Evolutionary conservation across 2,329 filamentous ascomycete genomes (phyloP), one percentile per base, ranked within the genome.

Genomic region (Alternaria arbusti): DNA sequence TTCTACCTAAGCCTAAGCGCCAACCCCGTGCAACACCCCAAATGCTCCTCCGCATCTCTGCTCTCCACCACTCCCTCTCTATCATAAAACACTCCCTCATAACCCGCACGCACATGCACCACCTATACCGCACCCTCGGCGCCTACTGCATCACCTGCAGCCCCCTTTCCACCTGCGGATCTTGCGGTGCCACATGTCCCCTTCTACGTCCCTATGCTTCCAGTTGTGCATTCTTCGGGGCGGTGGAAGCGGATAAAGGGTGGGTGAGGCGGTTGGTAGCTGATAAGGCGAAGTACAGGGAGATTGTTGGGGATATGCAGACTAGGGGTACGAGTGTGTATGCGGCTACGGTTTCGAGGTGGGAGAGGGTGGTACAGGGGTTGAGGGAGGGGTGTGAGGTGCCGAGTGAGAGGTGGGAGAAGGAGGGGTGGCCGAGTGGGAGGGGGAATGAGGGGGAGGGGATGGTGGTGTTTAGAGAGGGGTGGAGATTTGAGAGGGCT

Each of bases 401-500:
- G 22, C 26, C 26, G 26, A 51, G 28, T 3, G 63, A 63, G 20
- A 3, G 6, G 11, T 13, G 32, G 17, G 54, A 26, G 25, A 26
- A 22, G 8, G 15, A 32, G 1, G 43, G 26, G 12, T 57, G 61
- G 61, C 25, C 15, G 2, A 12, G 15, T 30, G 12, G 9, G 9
- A 12, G 13, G 25, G n/a, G 9, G 22, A 40, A 23, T 3, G n/a
- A 28, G 2, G 26, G 12, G 43, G 17, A 5, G 50, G 43, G 20
- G n/a, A 2, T 1, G 9, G 7, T 36, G 3, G 15, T 13, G 10
- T 50, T 51, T 9, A 28, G 13, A 10, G n/a, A 6, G 13, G 26
- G 4, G 3, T 61, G 62, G 62, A n/a, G 4, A 8, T 61, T 58
- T 51, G 54, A 46, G 44, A n/a, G 9, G 47, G 54, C 45, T 17